Base-by-base conservation (phyloP, 2,329 filamentous ascomycete genomes). In the Seiridium unicorne region DNA sequence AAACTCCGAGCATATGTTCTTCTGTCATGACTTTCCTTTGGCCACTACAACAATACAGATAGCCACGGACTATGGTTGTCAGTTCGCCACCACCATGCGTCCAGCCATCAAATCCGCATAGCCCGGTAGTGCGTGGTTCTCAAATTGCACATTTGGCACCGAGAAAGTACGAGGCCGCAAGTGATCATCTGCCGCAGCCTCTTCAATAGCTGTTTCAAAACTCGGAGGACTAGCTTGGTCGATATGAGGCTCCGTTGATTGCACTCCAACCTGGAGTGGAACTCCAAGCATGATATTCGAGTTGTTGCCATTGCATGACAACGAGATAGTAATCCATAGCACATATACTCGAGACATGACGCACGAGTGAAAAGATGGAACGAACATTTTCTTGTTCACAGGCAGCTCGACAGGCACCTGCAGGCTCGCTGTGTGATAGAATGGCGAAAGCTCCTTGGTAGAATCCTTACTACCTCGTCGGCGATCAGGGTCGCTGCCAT, bases 331-430 rank as follows among this genome's bases (percentile, higher is more conserved):
- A 47, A 82, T 65, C 64, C 79, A 77, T 36, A 86, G 68, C 4
- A 79, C 76, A 69, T 87, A 87, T n/a, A 79, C 78, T 34, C 84
- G 80, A 6, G 81, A 82, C 44, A 78, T 74, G 69, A 86, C 79
- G 73, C 84, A 87, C 7, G 80, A 82, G 73, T 86, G 82, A 67
- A 86, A 87, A 4, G 81, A 82, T 0, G 84, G 84, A 31, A 86
- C 63, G 64, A 85, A 83, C 7, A 79, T 74, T 69, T 80, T 83
- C 66, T 77, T 80, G 35, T 72, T 68, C 7, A 73, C 69, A 3
- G 83, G 81, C 38, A 86, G 69, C 13, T 71, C 68, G 60, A 87
- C 73, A 1, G 83, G 82, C 1, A 87, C 68, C 47, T 77, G 71
- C 8, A 86, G 63, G 4, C 70, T 70, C 0, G 82, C 70, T 1